Base-by-base conservation (phyloP, 2,329 filamentous ascomycete species). In the Talaromyces sp. region DNA sequence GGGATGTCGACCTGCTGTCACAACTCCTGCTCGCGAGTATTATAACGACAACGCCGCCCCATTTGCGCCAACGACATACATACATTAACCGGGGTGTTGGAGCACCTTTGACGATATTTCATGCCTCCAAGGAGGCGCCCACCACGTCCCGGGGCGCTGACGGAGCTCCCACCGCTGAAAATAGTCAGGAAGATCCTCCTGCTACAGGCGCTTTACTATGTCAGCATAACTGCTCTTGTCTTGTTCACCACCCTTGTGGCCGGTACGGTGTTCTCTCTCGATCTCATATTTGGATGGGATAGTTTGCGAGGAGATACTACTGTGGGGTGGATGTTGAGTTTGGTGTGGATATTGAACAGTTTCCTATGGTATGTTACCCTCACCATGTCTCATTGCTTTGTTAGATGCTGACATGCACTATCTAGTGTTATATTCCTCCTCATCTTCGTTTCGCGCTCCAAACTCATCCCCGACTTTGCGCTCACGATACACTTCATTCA, bases 391-490 rank as follows among this genome's bases (percentile, higher is more conserved):
- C 10, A 1, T 29, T 22, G 2, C n/a, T 1, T 13, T 4, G 2
- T 29, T 7, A 13, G 15, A 19, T 53, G 27, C 27, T 53, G 17
- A 53, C 34, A 2, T 13, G 6, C 19, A 10, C n/a, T 6, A 11
- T 31, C 29, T 34, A 98, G 94, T 75, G 88, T 92, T 49, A 87
- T 96, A 66, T 91, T 92, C 49, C 89, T 97, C 65, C 87, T 97
- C 60, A 80, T 94, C 63, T 83, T 98, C 65, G 88, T 99, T 70
- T 89, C 90, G 22, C 92, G 95, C 68, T 95, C 91, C 58, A 98
- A 98, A 78, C 90, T 98, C 67, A 91, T 98, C 60, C 92, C 92
- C 70, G 95, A 99, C 79, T 99, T 98, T 77, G 91, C 92, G 36
- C 82, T 97, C 27, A 97, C 94, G 2, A 86, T 97, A 19, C 92